phyloP scores from a whole-genome alignment of 805 yeast species.

The Pichia ethanolica region DNA sequence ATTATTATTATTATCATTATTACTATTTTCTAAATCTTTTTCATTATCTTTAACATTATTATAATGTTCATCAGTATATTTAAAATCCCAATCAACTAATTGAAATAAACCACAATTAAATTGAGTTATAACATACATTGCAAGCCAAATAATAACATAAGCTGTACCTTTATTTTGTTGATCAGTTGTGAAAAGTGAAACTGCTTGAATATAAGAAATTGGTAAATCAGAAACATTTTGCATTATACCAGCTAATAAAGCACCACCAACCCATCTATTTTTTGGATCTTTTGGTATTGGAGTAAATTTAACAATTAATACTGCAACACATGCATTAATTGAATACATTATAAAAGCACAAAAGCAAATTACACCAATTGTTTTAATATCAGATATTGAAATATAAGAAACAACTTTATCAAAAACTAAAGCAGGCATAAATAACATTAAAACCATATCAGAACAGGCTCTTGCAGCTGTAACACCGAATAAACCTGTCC shows the following conservation, averaged over 20 bases:
- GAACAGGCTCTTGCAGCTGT: slow-evolving; percentile 57
- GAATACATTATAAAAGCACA: slow-evolving; percentile 44
- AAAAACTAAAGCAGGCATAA: slow-evolving; percentile 62
- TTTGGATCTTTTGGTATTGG: slow-evolving; percentile 43
- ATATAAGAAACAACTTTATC: slow-evolving; percentile 56
- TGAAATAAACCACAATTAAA: slow-evolving; percentile 46
- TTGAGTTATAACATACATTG: slow-evolving; percentile 44
- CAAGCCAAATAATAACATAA: slow-evolving; percentile 50
- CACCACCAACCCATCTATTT: slow-evolving; percentile 62
- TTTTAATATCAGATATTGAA: slow-evolving; percentile 56
- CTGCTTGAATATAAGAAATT: slow-evolving; percentile 65
- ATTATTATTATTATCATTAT: background rate
- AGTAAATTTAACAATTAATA: slow-evolving; percentile 23
- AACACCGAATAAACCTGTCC: slow-evolving; percentile 49
- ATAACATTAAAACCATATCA: slow-evolving; percentile 51
- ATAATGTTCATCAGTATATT: slow-evolving; percentile 18
- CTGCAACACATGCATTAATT: slow-evolving; percentile 43
- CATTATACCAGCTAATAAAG: slow-evolving; percentile 59
- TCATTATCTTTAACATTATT: background rate
- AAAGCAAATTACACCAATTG: slow-evolving; percentile 56
- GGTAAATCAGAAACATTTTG: slow-evolving; percentile 75
- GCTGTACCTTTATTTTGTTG: slow-evolving; percentile 39
- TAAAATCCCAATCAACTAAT: slow-evolving; percentile 45
- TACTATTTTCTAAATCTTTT: background rate
- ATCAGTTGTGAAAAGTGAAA: slow-evolving; percentile 34